These are phyloP conservation scores for Onygena corvina DNA, from an alignment of 2,329 filamentous ascomycete genomes.

Conservation along the genomic window DNA sequence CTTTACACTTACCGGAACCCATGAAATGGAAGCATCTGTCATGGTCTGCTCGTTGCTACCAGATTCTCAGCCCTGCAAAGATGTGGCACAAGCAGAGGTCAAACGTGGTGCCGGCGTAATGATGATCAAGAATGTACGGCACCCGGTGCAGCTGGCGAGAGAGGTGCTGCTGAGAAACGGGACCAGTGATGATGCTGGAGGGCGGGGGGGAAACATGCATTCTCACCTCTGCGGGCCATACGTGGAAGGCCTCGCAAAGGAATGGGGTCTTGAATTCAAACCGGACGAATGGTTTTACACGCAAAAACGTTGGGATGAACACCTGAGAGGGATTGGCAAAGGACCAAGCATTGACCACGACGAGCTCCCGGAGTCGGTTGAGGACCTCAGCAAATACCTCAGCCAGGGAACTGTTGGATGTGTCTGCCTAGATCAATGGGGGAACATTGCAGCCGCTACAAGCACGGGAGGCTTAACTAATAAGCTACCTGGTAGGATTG, in stretches of 20 bases:
- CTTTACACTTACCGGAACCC: conserved; percentile 69
- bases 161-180: conserved; percentile 49
- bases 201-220: conserved; percentile 38
- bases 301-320: conserved; percentile 65
- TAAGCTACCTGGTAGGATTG: conserved; percentile 72
- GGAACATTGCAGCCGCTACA: conserved; percentile 56
- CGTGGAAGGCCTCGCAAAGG: conserved; percentile 55
- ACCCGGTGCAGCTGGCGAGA: conserved; percentile 63
- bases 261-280: conserved; percentile 55
- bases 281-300: conserved; percentile 67
- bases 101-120: conserved; percentile 72
- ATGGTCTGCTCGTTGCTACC: conserved; percentile 54
- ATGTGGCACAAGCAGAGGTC: conserved; percentile 41
- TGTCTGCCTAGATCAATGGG: conserved; percentile 65
- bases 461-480: conserved; percentile 73
- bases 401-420: conserved; percentile 77
- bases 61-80: conserved; percentile 1
- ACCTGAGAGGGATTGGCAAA: conserved; percentile 44
- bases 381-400: conserved; percentile 43
- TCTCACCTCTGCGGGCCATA: conserved; percentile 55
- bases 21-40: conserved; percentile 75
- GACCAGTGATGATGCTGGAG: conserved; percentile 47
- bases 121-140: conserved; percentile 59
- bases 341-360: conserved; percentile 19
- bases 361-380: conserved; percentile 30